Conservation (phyloP, 768 basidiomycete species). For the Multifurca ochricompacta region DNA sequence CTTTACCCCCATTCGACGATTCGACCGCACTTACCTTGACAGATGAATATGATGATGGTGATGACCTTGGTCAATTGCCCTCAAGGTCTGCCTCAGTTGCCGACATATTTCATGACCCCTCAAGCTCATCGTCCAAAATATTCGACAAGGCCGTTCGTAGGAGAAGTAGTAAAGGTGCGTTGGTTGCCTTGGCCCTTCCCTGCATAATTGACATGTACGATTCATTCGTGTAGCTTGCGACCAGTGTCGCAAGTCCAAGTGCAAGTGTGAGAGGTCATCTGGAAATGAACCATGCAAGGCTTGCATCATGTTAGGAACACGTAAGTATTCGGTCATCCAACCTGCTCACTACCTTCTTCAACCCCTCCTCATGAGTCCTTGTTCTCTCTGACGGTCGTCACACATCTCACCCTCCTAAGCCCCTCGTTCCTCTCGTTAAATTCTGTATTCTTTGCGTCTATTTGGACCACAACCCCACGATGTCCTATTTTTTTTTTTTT, state of each 20-base stretch:
- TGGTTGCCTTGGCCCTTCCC: background rate
- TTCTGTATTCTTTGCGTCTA: background rate
- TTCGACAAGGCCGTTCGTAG: constrained; percentile 53
- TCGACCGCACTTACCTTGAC: constrained; percentile 36
- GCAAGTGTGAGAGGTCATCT: constrained; percentile 68
- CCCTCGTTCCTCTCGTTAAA: background rate
- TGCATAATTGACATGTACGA: background rate
- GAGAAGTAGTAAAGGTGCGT: constrained; percentile 67
- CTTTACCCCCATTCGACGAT: constrained; percentile 17
- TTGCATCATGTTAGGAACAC: constrained; percentile 63
- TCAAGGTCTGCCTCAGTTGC: constrained; percentile 22
- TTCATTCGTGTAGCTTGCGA: constrained; percentile 54
- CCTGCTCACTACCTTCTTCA: background rate
- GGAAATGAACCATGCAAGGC: constrained; percentile 64
- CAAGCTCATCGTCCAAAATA: constrained; percentile 20
- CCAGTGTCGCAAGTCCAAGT: constrained; percentile 70
- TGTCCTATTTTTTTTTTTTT: background rate
- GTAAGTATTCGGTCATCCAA: constrained; percentile 35
- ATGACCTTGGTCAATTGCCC: constrained; percentile 45
- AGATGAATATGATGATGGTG: constrained; percentile 57
- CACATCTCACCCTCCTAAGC: constrained; percentile 5
- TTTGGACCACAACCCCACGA: background rate
- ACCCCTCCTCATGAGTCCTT: background rate
- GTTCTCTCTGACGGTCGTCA: background rate
- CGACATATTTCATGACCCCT: constrained; percentile 21